Evolutionary conservation across 2,329 filamentous ascomycete genomes (phyloP), one percentile per base, ranked within the genome.

Genomic region (Elsinoe perseae): DNA sequence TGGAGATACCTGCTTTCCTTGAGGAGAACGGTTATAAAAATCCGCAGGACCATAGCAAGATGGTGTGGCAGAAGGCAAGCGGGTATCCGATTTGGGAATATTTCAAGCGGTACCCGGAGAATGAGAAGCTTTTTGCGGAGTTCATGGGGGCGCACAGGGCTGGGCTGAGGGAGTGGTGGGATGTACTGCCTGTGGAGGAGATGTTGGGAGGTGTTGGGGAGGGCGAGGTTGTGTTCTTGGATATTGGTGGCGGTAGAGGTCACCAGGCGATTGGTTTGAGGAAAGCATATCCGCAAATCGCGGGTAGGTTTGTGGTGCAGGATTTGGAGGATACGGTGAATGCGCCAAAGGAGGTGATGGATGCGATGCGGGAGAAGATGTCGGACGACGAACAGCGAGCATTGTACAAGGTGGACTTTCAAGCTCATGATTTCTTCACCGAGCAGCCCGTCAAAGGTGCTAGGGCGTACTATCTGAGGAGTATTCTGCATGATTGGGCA

Each of bases 371-470:
- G 32, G 32, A 36, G 32, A 5, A 36, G 4, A 14, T 3, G 12
- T 36, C 32, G n/a, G 12, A 36, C n/a, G 32, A 9, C 4, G 32
- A 36, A 14, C 4, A 36, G 32, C 9, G n/a, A 14, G 12, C 32
- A 14, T 14, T 36, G 32, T 9, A 36, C 4, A 36, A 36, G 32
- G 32, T 36, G 9, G 32, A 36, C 4, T 36, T 36, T 14, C 32
- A 36, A 23, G 40, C 40, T n/a, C 60, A 66, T 54, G 62, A 66
- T 46, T 66, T 66, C 60, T 63, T 65, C 40, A 58, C 59, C 9
- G 58, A 59, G n/a, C 63, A 67, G 38, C 63, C 64, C 0, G 56
- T 65, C 25, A 59, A 64, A 42, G 60, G 57, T n/a, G 65, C 65
- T 3, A 62, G 59, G 32, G 62, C 56, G 4, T 67, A 65, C 56